Conservation (phyloP, 164 flowering plant genomes). For the Amborella trichopoda region DNA sequence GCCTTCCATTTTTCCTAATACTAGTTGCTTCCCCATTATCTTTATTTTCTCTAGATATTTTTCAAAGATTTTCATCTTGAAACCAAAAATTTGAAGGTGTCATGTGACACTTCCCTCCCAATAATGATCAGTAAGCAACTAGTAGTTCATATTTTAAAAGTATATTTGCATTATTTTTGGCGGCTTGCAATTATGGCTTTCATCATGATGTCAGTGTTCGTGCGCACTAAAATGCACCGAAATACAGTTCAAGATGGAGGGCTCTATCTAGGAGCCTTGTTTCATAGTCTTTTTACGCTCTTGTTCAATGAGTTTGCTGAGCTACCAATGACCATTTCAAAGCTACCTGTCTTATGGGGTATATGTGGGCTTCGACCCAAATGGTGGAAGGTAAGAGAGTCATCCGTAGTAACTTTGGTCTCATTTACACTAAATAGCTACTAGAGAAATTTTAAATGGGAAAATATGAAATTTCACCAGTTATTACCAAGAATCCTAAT, state of each 20-base stretch:
- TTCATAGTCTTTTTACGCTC: constrained; percentile 10
- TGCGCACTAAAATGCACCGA: constrained; percentile 18
- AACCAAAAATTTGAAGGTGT: too few relatives aligned
- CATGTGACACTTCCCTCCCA: too few relatives aligned
- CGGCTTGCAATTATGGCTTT: constrained; percentile 23
- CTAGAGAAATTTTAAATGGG: neutral
- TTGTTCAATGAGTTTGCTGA: constrained; percentile 38
- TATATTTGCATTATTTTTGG: neutral
- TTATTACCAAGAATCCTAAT: neutral
- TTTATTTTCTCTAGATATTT: too few relatives aligned
- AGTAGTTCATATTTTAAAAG: neutral
- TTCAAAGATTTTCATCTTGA: too few relatives aligned
- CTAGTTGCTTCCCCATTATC: too few relatives aligned
- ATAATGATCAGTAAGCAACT: neutral
- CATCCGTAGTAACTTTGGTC: neutral
- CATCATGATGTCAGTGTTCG: constrained; percentile 25
- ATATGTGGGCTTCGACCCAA: constrained; percentile 36
- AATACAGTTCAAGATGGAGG: constrained; percentile 22
- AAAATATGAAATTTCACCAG: neutral
- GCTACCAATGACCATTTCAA: constrained; percentile 25
- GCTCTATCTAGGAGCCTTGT: constrained; percentile 34
- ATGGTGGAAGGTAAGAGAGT: constrained; percentile 17
- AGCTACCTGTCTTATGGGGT: constrained; percentile 65
- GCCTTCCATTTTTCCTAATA: too few relatives aligned
- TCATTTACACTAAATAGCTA: neutral